phyloP scores from a whole-genome alignment of 202 grass and related monocot genomes.

The Brachypodium distachyon region DNA sequence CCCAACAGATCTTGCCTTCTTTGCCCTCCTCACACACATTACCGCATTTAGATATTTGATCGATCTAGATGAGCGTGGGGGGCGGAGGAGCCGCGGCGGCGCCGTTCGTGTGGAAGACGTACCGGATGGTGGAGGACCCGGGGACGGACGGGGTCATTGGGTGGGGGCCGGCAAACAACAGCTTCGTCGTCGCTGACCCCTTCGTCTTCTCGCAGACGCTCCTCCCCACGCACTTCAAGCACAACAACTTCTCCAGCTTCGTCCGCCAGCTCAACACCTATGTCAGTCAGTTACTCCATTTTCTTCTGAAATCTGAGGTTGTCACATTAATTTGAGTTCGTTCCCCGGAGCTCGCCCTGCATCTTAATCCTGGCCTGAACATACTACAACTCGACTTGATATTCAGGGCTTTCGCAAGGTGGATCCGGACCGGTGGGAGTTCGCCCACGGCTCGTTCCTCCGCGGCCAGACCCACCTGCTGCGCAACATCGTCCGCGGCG shows the following conservation, averaged over 20 bases:
- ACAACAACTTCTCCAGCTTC: constrained; percentile 98
- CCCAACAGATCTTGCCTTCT: not conserved
- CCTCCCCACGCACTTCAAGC: constrained; percentile 75
- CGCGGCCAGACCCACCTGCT: constrained; percentile 64
- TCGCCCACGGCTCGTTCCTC: constrained; percentile 71
- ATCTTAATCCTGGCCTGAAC: not conserved
- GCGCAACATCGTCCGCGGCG: constrained; percentile 47
- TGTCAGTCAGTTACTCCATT: constrained; percentile 18
- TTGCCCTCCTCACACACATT: not conserved
- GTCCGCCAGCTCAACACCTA: constrained; percentile 90
- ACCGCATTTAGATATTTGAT: not conserved
- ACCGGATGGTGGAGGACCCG: constrained; percentile 70
- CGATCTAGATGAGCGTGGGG: not conserved
- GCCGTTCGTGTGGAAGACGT: constrained; percentile 89
- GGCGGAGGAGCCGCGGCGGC: constrained; percentile 27
- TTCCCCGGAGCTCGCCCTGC: not conserved
- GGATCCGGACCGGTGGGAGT: constrained; percentile 73
- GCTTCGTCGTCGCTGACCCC: constrained; percentile 65
- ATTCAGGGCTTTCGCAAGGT: constrained; percentile 91
- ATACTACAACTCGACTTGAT: not conserved
- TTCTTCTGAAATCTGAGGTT: no score
- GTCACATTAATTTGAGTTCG: no score
- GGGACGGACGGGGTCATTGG: constrained; percentile 54
- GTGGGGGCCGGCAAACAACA: constrained; percentile 63
- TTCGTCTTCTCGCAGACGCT: constrained; percentile 72